Evolutionary conservation across 495 filamentous ascomycete species (phyloP).

Genomic region (Elasticomyces elasticus): DNA sequence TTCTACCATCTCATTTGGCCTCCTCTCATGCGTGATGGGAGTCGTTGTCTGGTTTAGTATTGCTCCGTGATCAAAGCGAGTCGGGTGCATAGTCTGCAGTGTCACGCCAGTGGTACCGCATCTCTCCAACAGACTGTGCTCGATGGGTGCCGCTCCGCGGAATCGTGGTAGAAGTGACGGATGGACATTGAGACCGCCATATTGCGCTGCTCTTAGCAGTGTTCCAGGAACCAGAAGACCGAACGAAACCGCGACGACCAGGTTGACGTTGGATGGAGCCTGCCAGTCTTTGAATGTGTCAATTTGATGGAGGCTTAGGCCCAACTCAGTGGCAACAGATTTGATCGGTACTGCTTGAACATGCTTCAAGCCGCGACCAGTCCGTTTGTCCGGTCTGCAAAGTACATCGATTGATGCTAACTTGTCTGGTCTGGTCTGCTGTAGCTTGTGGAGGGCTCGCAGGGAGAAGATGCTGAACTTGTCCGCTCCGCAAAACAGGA

Average conservation of each 20-base stretch:
- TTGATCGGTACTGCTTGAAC: slow-evolving; percentile 59
- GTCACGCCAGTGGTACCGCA: slow-evolving; percentile 56
- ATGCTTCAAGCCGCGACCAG: slow-evolving; percentile 64
- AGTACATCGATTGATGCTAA: slow-evolving; percentile 84
- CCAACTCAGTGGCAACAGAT: slow-evolving; percentile 48
- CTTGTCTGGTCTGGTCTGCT: slow-evolving; percentile 35
- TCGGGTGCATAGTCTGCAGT: slow-evolving; percentile 71
- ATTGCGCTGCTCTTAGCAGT: slow-evolving; percentile 56
- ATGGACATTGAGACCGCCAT: slow-evolving; percentile 88
- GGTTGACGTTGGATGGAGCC: slow-evolving; percentile 59
- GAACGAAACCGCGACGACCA: slow-evolving; percentile 94
- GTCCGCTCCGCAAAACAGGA: slow-evolving; percentile 94
- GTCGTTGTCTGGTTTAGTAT: slow-evolving; percentile 62
- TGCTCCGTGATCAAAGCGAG: slow-evolving; percentile 64
- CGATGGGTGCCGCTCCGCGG: slow-evolving; percentile 55
- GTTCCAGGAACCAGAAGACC: slow-evolving; percentile 76
- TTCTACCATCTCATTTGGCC: slow-evolving; percentile 30
- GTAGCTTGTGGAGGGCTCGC: slow-evolving; percentile 54
- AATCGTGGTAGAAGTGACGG: slow-evolving; percentile 87
- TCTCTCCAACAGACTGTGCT: slow-evolving; percentile 60
- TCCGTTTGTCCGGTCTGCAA: slow-evolving; percentile 62
- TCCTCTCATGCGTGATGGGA: slow-evolving; percentile 33
- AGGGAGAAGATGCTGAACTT: slow-evolving; percentile 79
- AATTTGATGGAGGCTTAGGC: slow-evolving; percentile 59
- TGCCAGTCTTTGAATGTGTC: slow-evolving; percentile 77